These are phyloP conservation scores for Lophiotrema nucula DNA, from an alignment of 495 filamentous ascomycete genomes.

Conservation along the genomic window DNA sequence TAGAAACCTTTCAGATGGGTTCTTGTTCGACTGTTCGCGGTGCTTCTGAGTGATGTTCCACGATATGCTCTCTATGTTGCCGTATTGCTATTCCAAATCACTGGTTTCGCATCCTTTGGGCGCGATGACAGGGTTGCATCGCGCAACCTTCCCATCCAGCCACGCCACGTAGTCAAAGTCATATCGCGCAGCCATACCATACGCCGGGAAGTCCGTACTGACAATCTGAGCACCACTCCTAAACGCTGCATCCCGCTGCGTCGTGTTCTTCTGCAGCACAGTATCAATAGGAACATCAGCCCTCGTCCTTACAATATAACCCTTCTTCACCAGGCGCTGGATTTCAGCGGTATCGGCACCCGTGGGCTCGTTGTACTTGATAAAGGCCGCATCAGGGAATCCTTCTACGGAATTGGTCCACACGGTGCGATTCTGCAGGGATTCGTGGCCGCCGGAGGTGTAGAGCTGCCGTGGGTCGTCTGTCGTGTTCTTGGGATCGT, in stretches of 20 bases:
- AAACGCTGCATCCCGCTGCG: conserved; percentile 14
- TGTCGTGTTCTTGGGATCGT: conserved; percentile 30
- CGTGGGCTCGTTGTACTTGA: conserved; percentile 36
- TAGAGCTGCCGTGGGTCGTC: conserved; percentile 29
- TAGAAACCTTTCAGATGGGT: too few relatives aligned
- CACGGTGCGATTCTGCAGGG: conserved; percentile 34
- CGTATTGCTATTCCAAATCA: conserved; percentile 9
- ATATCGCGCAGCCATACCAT: conserved; percentile 12
- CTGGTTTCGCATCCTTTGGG: not conserved
- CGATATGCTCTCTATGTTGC: too few relatives aligned
- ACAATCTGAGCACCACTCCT: conserved; percentile 23
- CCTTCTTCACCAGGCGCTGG: conserved; percentile 35
- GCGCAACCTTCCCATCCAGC: conserved; percentile 15
- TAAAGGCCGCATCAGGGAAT: conserved; percentile 33
- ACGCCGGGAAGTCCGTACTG: conserved; percentile 19
- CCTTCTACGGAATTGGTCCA: conserved; percentile 39
- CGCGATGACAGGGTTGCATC: conserved; percentile 15
- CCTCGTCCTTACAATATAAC: conserved; percentile 40
- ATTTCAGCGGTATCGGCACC: conserved; percentile 31
- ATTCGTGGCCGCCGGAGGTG: conserved; percentile 21
- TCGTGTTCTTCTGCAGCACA: conserved; percentile 21
- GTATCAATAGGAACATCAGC: conserved; percentile 35
- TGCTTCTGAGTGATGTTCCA: too few relatives aligned
- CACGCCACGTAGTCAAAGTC: conserved; percentile 19
- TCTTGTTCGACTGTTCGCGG: too few relatives aligned